Base-by-base conservation (phyloP, 1,284 basidiomycete species). In the Tranzscheliella williamsii region DNA sequence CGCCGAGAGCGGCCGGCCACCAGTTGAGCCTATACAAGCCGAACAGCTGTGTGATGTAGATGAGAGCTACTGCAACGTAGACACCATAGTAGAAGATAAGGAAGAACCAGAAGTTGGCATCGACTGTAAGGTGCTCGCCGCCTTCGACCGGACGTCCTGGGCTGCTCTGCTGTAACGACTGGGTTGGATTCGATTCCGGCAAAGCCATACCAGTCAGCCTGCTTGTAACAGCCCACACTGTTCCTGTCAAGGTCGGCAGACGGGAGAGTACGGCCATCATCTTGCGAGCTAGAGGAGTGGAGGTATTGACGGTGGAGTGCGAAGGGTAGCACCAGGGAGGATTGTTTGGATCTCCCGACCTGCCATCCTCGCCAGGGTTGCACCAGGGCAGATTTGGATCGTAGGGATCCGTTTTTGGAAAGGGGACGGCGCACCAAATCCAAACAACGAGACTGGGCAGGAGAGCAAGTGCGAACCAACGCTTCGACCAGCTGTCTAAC, bases 1-100 rank as follows among this genome's bases (percentile, higher is more conserved):
- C 83, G 3, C 83, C 83, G 2, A 84, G 73, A 2, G 76, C 69
- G 0, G 67, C 53, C 0, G 79, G 79, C 79, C 79, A 80, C 79
- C 79, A 80, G 43, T 80, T 80, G 21, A 80, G 62, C 2, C 80
- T 73, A 38, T 81, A 84, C 9, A 84, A 74, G 13, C 81, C 81
- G 67, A 84, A 84, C 7, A 84, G 78, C 51, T 82, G 82, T 13
- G 83, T 84, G 51, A 83, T 81, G 74, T 83, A 83, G 53, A 83
- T 79, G 12, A 84, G 75, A 39, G 80, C 78, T 49, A 61, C 76
- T 24, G 72, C 71, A 39, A 53, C 63, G 56, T 74, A 78, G 50
- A 73, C 68, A 47, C 75, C 75, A 34, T 72, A 77, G 55, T 77
- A 77, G 48, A 73, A 77, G 38, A 76, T 27, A 18, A 77, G 54